These are phyloP conservation scores for Sequoiadendron giganteum DNA, from an alignment of 75 land plant species.

Conservation along the genomic window DNA sequence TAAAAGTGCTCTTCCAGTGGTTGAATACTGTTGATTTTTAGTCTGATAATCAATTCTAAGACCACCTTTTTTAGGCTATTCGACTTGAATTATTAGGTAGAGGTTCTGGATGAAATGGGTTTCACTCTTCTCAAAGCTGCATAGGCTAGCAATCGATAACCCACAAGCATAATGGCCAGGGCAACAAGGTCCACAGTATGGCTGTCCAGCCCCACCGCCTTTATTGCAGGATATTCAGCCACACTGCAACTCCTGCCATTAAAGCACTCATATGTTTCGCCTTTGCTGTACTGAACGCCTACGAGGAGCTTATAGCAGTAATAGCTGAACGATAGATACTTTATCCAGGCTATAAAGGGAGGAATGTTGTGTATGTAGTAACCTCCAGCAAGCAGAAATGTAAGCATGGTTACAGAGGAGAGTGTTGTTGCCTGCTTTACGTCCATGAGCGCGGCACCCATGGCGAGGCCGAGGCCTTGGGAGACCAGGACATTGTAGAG, in stretches of 20 bases:
- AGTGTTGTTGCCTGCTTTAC: constrained; percentile 81
- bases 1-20: not conserved
- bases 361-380: constrained; percentile 71
- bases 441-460: constrained; percentile 89
- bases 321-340: constrained; percentile 69
- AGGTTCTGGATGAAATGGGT: not conserved
- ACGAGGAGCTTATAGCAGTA: constrained; percentile 70
- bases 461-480: constrained; percentile 72
- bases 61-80: no score
- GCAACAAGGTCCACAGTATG: constrained; percentile 27
- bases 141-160: constrained; percentile 48
- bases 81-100: not conserved
- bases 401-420: constrained; percentile 72
- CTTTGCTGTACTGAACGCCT: constrained; percentile 48
- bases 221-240: constrained; percentile 33
- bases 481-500: constrained; percentile 64
- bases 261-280: constrained; percentile 33
- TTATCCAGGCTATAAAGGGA: constrained; percentile 55
- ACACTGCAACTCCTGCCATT: constrained; percentile 23
- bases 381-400: constrained; percentile 80
- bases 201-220: constrained; percentile 29
- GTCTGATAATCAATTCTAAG: no score
- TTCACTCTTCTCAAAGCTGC: constrained; percentile 22
- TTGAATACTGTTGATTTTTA: not conserved
- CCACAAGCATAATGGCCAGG: constrained; percentile 51